Base-by-base conservation (phyloP, 129 eudicot genomes). In the Apium graveolens region DNA sequence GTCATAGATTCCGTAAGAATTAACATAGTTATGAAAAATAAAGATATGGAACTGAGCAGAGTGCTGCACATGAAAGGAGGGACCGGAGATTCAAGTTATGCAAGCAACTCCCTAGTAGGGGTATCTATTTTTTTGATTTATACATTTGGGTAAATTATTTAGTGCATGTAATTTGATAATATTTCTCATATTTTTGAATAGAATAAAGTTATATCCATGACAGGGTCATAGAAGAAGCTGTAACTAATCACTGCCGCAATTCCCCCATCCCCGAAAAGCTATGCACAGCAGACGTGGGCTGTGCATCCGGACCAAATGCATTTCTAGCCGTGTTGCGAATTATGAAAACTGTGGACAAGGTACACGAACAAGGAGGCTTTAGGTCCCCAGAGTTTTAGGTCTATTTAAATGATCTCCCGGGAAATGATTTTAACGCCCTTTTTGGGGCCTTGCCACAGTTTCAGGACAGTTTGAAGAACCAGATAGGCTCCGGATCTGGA, bases 1-100 rank as follows among this genome's bases (percentile, higher is more conserved):
- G 7, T 21, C 10, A 2, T 51, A 7, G 26, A 51, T 21, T 51
- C 20, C 26, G 4, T 51, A 53, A 20, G 21, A 20, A 53, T 5
- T 1, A 5, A 21, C 27, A 20, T 0, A 0, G 1, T 10, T 21
- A 69, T 60, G 70, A n/a, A n/a, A 78, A 65, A 78, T 70, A 46
- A 37, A 87, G 60, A 51, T 20, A 51, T 91, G 93, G 90, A 89
- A 37, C 94, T 87, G 11, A 42, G 39, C 53, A 62, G 83, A 13
- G 89, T 89, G 31, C 90, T 93, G 31, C 91, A 76, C 76, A 93
- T 93, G 98, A 93, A 93, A 46, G 95, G 93, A 55, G 98, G 97
- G 20, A 65, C 31, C 46, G 98, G 97, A 78, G 87, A 86, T 45
- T 55, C 78, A 24, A 91, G 97, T 78, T 93, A 90, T 80, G 92